Conservation (phyloP, 1,139 yeast species). For the Candida neerlandica region DNA sequence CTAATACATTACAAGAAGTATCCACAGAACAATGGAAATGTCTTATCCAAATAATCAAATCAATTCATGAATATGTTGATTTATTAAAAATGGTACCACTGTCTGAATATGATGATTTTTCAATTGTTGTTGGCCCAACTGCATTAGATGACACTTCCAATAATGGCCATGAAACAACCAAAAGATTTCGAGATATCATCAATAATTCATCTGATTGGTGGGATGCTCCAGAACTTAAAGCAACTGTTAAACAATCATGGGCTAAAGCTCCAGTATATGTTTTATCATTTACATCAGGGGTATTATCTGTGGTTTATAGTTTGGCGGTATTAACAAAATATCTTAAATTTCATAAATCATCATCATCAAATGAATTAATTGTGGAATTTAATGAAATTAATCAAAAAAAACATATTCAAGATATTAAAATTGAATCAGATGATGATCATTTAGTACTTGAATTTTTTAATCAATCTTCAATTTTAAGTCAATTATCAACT, state of each 20-base stretch:
- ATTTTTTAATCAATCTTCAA: conserved; percentile 16
- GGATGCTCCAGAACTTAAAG: conserved; percentile 25
- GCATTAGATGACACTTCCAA: conserved; percentile 4
- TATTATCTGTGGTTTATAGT: conserved; percentile 31
- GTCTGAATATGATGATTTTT: conserved; percentile 20
- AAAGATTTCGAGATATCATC: conserved; percentile 8
- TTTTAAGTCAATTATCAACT: conserved; percentile 20
- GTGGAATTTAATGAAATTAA: conserved; percentile 13
- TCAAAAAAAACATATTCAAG: conserved; percentile 7
- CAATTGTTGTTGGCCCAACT: conserved; percentile 15
- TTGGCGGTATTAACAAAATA: conserved; percentile 27
- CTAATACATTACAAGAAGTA: conserved; percentile 19
- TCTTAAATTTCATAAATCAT: conserved; percentile 18
- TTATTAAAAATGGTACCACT: conserved; percentile 19
- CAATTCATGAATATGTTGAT: conserved; percentile 18
- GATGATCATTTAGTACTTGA: conserved; percentile 7
- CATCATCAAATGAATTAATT: conserved; percentile 7
- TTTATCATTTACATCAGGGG: conserved; percentile 26
- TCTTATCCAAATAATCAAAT: conserved; percentile 18
- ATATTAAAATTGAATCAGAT: conserved; percentile 9
- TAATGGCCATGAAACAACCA: conserved; percentile 2
- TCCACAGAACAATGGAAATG: conserved; percentile 24
- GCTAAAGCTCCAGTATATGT: conserved; percentile 38
- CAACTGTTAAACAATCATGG: conserved; percentile 39
- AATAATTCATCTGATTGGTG: conserved; percentile 21